Evolutionary conservation across 495 filamentous ascomycete genomes (phyloP), one percentile per base, ranked within the genome.

Genomic region (Massariosphaeria phaeospora): DNA sequence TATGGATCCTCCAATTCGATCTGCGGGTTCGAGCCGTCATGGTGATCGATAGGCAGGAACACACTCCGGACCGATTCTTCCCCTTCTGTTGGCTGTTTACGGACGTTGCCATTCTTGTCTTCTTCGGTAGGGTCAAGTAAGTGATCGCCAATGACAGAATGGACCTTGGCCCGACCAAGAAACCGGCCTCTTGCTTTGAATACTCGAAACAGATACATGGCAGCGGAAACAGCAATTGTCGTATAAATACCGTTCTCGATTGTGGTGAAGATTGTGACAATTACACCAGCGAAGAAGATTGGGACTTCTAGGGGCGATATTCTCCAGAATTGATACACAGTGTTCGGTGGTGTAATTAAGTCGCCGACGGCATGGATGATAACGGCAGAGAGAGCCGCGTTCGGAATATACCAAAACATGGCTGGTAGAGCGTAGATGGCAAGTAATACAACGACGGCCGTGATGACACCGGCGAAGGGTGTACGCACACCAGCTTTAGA

Each of bases 341-440:
- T 89, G 65, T 95, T 90, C 7, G 93, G 93, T 2, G 91, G 81
- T 0, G 93, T 96, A 70, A 98, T 91, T 45, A 98, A 69, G 62
- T 98, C 93, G 53, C 87, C 87, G 26, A 98, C 93, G 10, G 93
- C 93, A 66, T 98, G 93, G 67, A 98, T 96, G 59, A 98, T 98
- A 66, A 98, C 88, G 42, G 84, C 93, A 6, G 93, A 79, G 9
- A 98, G 80, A 13, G 79, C 75, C 3, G 89, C 81, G 50, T 76
- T 84, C 1, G 93, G 89, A 55, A 98, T 96, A 70, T 89, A 98
- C 75, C 80, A 96, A 78, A 98, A 98, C 27, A 98, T 82, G 3
- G 86, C 81, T 1, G 93, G 83, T n/a, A 97, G 74, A 12, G 88
- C 89, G 65, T 97, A 98, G 64, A 96, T 90, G 48, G 93, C 90